Percentiles rank a stretch among this genome's conserved stretches.
phyloP scores from a whole-genome alignment of 2,329 filamentous ascomycete species.

The Aspergillus clavatus region DNA sequence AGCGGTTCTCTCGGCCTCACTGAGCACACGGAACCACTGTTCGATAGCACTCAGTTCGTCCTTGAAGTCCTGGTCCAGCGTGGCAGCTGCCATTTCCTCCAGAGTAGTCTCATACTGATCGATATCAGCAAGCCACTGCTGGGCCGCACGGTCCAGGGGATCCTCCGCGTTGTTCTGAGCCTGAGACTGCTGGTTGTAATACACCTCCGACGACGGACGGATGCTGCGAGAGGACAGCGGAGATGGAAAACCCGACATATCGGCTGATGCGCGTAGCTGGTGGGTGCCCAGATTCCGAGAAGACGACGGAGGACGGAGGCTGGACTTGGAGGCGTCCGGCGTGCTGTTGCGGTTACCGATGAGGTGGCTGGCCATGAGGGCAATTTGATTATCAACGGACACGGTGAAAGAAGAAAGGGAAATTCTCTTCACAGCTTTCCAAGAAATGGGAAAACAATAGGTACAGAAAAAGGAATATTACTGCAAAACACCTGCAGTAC shows the following conservation, averaged over 20 bases:
- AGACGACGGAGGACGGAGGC: conserved; percentile 77
- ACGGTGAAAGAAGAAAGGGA: neutral
- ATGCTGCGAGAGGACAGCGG: conserved; percentile 71
- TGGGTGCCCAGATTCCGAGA: conserved; percentile 73
- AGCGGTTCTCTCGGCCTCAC: conserved; percentile 92
- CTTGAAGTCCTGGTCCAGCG: conserved; percentile 99
- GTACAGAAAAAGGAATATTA: conserved; percentile 38
- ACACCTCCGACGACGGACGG: conserved; percentile 88
- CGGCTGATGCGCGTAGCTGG: conserved; percentile 88
- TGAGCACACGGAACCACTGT: conserved; percentile 97
- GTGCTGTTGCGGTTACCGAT: conserved; percentile 93
- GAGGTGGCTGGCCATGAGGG: conserved; percentile 57
- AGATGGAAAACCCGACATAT: conserved; percentile 80
- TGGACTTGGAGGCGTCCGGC: conserved; percentile 78
- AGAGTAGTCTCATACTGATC: conserved; percentile 98
- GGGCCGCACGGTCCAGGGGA: conserved; percentile 84
- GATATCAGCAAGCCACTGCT: conserved; percentile 98
- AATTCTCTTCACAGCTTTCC: conserved; percentile 9
- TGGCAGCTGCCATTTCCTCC: conserved; percentile 97
- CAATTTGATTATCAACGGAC: conserved; percentile 10
- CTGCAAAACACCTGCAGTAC: conserved; percentile 67
- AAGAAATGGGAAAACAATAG: conserved; percentile 23
- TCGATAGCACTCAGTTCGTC: conserved; percentile 98
- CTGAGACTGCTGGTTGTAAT: conserved; percentile 71
- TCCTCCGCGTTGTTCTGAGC: conserved; percentile 70